These are phyloP conservation scores for Perkinsus olseni DNA, from an alignment of 169 alveolate genomes.

Conservation along the genomic window DNA sequence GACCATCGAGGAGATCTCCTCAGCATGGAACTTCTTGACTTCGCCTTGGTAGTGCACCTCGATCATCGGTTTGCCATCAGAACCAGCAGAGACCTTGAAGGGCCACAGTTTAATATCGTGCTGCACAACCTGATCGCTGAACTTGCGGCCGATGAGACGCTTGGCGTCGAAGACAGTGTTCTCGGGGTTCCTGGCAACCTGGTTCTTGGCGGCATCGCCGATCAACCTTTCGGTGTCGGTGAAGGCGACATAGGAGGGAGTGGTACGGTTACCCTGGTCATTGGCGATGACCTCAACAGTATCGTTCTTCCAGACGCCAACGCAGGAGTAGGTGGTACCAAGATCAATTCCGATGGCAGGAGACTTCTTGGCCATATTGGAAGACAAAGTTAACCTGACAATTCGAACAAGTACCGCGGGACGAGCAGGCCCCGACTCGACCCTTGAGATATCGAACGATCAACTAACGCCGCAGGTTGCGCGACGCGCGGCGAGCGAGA, in stretches of 20 bases:
- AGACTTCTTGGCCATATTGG: too few species aligned
- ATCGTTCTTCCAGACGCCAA: conserved; percentile 87
- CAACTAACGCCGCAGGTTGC: too few species aligned
- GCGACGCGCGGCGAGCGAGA: too few species aligned
- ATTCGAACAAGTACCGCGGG: too few species aligned
- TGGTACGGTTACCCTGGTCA: conserved; percentile 96
- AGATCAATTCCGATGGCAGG: conserved; percentile 86
- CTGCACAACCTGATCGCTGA: conserved; percentile 80
- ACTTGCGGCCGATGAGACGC: conserved; percentile 91
- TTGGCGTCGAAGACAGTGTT: conserved; percentile 94
- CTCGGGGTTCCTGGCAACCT: conserved; percentile 85
- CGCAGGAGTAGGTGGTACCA: conserved; percentile 93
- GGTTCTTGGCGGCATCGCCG: conserved; percentile 92
- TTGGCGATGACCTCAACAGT: conserved; percentile 93
- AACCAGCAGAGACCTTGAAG: conserved; percentile 77
- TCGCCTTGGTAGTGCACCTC: conserved; percentile 78
- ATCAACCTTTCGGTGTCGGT: conserved; percentile 91
- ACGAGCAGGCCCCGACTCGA: too few species aligned
- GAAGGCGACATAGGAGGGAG: conserved; percentile 98
- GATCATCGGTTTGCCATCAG: conserved; percentile 74
- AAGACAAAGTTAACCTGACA: too few species aligned
- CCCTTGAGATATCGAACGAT: too few species aligned
- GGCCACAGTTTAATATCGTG: conserved; percentile 89
- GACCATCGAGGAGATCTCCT: conserved; percentile 92
- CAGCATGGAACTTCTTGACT: conserved; percentile 80